Base-by-base conservation (phyloP, 768 basidiomycete genomes). In the Guyanaporus albipodus region DNA sequence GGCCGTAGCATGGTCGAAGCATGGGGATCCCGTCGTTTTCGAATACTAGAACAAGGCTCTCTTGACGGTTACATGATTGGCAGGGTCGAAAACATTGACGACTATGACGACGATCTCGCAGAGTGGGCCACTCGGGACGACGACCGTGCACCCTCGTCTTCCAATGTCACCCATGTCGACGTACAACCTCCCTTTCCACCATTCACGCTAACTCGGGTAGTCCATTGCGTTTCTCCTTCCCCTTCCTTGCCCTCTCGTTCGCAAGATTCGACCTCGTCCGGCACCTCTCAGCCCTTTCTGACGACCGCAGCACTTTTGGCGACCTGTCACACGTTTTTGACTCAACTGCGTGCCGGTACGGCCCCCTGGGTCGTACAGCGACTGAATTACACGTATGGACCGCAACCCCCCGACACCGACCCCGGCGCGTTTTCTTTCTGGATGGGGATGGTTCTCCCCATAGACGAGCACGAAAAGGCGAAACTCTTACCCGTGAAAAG, bases 331-430 rank as follows among this genome's bases (percentile, higher is more conserved):
- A 67, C 69, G 5, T 88, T 88, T 58, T 68, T 87, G 47, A 70
- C 72, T 21, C 79, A 83, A 51, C 70, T 87, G 9, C 66, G 77
- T 46, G 70, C 70, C 3, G 89, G 91, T 14, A 83, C 82, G 1
- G 89, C 91, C 1, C 95, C 94, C 10, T 97, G 95, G 94, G 83
- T 97, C 28, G 82, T 91, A 2, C 91, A 96, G 59, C 79, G 90
- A 38, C 75, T 96, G 35, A 81, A 87, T 59, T 79, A 77, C 57
- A 82, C 84, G 0, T 87, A 87, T 60, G 91, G 91, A 3, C 70
- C 76, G 5, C 85, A 88, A 74, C 92, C 92, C 1, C 57, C 66
- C 6, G 61, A 71, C 19, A 58, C 49, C 11, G 85, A 91, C 64
- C 78, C 83, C 0, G 75, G 75, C 22, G 69, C 75, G 19, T 92